Conservation (phyloP, 1,139 yeast species). For the Pichia sp. region DNA sequence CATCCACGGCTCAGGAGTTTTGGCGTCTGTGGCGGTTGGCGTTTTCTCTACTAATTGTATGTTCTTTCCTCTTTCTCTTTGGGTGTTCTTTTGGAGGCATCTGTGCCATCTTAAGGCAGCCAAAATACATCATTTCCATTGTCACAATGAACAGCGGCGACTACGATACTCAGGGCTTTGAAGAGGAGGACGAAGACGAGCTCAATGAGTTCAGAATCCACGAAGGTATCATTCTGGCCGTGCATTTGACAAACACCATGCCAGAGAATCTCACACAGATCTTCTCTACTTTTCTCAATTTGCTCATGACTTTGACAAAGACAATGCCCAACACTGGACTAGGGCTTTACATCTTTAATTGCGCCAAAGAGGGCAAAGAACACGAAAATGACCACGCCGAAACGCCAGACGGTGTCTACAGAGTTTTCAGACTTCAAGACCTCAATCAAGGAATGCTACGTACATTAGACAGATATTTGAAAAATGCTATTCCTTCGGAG, state of each 20-base stretch:
- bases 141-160: too few species aligned
- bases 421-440: slow-evolving; percentile 38
- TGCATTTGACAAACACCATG: slow-evolving; percentile 57
- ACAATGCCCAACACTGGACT: slow-evolving; percentile 63
- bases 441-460: slow-evolving; percentile 41
- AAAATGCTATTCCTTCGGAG: slow-evolving; percentile 7
- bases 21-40: too few species aligned
- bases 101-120: too few species aligned
- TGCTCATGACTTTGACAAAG: slow-evolving; percentile 58
- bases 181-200: slow-evolving; percentile 15
- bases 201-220: slow-evolving; percentile 48
- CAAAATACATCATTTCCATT: too few species aligned
- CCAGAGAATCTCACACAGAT: slow-evolving; percentile 50
- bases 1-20: too few species aligned
- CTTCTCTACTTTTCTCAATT: slow-evolving; percentile 49
- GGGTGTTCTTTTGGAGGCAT: too few species aligned
- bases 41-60: too few species aligned
- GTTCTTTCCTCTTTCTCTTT: too few species aligned
- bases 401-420: slow-evolving; percentile 23
- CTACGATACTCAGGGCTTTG: not conserved
- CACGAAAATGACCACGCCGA: slow-evolving; percentile 8
- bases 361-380: slow-evolving; percentile 24
- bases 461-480: slow-evolving; percentile 34
- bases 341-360: slow-evolving; percentile 63
- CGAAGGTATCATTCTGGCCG: slow-evolving; percentile 62